These are phyloP conservation scores for Epichloe gansuensis DNA, from an alignment of 2,329 filamentous ascomycete species.

Conservation along the genomic window DNA sequence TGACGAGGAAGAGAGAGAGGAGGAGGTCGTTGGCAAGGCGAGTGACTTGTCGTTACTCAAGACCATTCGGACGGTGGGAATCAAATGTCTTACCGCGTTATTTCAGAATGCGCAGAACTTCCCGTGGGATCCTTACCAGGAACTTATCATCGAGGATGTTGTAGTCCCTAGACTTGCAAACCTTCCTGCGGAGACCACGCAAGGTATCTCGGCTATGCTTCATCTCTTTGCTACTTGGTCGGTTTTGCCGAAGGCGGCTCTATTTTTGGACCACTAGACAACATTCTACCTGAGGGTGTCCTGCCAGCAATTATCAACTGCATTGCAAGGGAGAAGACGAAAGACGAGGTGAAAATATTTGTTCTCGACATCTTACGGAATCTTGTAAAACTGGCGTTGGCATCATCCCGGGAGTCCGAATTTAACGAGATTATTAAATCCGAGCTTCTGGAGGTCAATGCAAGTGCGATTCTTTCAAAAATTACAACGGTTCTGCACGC, in stretches of 20 bases:
- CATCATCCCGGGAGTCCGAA: conserved; percentile 41
- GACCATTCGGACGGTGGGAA: conserved; percentile 55
- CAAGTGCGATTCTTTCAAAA: conserved; percentile 50
- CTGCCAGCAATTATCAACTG: conserved; percentile 61
- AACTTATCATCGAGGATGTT: conserved; percentile 59
- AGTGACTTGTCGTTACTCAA: conserved; percentile 48
- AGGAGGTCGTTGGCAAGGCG: conserved; percentile 30
- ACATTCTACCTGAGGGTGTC: conserved; percentile 44
- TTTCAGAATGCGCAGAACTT: conserved; percentile 62
- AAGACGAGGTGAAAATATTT: conserved; percentile 77
- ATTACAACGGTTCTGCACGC: conserved; percentile 56
- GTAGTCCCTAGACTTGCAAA: conserved; percentile 67
- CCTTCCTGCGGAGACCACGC: conserved; percentile 73
- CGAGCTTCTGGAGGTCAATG: conserved; percentile 44
- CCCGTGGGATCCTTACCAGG: conserved; percentile 61
- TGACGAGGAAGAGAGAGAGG: conserved; percentile 23
- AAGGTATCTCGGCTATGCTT: conserved; percentile 75
- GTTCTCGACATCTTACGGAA: conserved; percentile 64
- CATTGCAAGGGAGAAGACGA: conserved; percentile 59
- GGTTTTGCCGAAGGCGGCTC: conserved; percentile 48
- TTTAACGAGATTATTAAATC: conserved; percentile 44
- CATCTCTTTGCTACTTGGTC: conserved; percentile 76
- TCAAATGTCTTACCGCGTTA: conserved; percentile 71
- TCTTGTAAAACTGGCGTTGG: conserved; percentile 48
- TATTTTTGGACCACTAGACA: conserved; percentile 44